phyloP scores from a whole-genome alignment of 1,284 basidiomycete genomes.

The Tylopilus sp. region DNA sequence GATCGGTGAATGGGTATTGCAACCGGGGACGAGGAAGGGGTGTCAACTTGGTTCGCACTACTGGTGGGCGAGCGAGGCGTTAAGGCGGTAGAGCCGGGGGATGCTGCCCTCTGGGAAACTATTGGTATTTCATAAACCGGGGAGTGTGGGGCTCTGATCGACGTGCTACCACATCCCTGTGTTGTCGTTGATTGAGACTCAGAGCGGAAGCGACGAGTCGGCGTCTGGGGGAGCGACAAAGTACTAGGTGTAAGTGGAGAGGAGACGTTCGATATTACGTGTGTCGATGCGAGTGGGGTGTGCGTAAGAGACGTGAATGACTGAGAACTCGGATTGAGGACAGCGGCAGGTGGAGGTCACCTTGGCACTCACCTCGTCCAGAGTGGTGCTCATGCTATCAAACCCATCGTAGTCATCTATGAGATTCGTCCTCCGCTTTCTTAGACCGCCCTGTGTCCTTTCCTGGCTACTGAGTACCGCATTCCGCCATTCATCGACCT shows the following conservation, averaged over 20 bases:
- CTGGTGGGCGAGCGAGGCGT: neutral
- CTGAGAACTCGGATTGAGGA: conserved; percentile 16
- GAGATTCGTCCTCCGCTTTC: conserved; percentile 13
- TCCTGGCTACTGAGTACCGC: conserved; percentile 35
- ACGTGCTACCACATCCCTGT: neutral
- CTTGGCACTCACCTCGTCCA: conserved; percentile 43
- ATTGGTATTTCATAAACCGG: conserved; percentile 3
- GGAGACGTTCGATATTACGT: conserved; percentile 45
- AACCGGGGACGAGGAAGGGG: conserved; percentile 8
- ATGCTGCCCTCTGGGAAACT: neutral
- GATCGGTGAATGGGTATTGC: conserved; percentile 8
- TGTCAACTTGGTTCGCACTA: neutral
- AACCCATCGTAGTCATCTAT: conserved; percentile 20
- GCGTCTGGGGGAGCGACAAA: conserved; percentile 28
- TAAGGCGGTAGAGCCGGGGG: neutral
- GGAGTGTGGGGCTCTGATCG: neutral
- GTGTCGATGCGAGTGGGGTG: conserved; percentile 44
- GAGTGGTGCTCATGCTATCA: conserved; percentile 23
- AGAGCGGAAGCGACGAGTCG: conserved; percentile 16
- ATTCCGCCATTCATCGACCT: conserved; percentile 53
- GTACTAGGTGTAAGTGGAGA: conserved; percentile 35
- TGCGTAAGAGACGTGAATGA: conserved; percentile 43
- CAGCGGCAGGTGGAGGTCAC: neutral
- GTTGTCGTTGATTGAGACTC: conserved; percentile 23
- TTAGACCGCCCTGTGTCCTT: conserved; percentile 7